A percentile compares a stretch with the other conserved stretches of the same genome.
Evolutionary conservation across 2,329 filamentous ascomycete genomes (phyloP).

Genomic region (Ambrosiella xylebori): DNA sequence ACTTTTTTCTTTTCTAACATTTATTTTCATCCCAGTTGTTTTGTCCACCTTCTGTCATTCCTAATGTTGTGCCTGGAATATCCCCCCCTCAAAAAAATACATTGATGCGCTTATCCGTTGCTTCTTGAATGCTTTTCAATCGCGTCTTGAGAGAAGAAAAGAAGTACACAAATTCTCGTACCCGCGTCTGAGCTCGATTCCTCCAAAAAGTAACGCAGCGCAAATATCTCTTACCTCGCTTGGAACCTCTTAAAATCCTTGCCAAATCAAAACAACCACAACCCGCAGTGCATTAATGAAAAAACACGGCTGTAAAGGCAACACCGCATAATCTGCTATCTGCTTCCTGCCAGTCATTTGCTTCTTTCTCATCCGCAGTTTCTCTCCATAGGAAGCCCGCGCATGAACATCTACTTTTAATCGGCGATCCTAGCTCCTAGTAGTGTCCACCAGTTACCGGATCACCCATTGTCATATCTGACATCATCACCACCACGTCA

Average conservation of each 20-base stretch:
- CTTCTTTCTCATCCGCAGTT: background rate
- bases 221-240: background rate
- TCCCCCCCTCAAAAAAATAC: too few relatives aligned
- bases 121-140: background rate
- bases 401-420: background rate
- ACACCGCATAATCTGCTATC: background rate
- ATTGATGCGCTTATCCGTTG: background rate
- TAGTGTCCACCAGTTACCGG: background rate
- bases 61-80: too few relatives aligned
- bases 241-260: background rate
- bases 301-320: background rate
- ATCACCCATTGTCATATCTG: background rate
- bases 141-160: too few relatives aligned
- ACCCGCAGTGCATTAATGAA: background rate
- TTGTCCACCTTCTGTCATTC: too few relatives aligned
- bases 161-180: too few relatives aligned
- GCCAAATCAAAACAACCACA: background rate
- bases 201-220: background rate
- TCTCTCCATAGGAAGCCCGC: background rate
- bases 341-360: background rate
- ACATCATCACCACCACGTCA: background rate
- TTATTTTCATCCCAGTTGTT: too few relatives aligned
- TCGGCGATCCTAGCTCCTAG: slow-evolving; percentile 1
- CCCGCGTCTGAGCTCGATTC: background rate
- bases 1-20: too few relatives aligned